These are phyloP conservation scores for Saturnispora gosingensis DNA, from an alignment of 805 yeast species.

Conservation along the genomic window DNA sequence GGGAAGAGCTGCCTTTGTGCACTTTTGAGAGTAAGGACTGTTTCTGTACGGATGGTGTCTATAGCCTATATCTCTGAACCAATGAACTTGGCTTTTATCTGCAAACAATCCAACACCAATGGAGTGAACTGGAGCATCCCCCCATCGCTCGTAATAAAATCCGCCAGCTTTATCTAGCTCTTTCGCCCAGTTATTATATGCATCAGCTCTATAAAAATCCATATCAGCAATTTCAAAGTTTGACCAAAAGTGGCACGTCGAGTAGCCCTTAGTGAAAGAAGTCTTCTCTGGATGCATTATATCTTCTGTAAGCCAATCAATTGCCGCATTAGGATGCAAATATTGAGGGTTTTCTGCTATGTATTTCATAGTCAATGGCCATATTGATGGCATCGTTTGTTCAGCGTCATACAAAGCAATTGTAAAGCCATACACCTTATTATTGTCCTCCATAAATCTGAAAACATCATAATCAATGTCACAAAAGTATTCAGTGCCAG, in stretches of 20 bases:
- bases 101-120: slow-evolving; percentile 66
- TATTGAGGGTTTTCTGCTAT: slow-evolving; percentile 48
- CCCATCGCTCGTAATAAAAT: slow-evolving; percentile 88
- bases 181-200: slow-evolving; percentile 57
- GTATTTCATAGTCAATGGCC: slow-evolving; percentile 62
- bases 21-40: slow-evolving; percentile 54
- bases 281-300: slow-evolving; percentile 41
- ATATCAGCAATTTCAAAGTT: slow-evolving; percentile 80
- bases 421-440: slow-evolving; percentile 67
- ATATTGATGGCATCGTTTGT: slow-evolving; percentile 49
- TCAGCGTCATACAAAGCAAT: slow-evolving; percentile 63
- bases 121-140: slow-evolving; percentile 87
- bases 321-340: slow-evolving; percentile 44
- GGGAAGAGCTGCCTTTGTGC: slow-evolving; percentile 35
- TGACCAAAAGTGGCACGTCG: slow-evolving; percentile 81
- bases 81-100: slow-evolving; percentile 60
- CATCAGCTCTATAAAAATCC: slow-evolving; percentile 67
- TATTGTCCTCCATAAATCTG: slow-evolving; percentile 57
- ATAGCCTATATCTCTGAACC: slow-evolving; percentile 84
- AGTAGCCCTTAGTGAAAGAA: slow-evolving; percentile 34
- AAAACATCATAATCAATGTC: slow-evolving; percentile 70
- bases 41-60: slow-evolving; percentile 65
- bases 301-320: slow-evolving; percentile 43
- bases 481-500: slow-evolving; percentile 57
- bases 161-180: slow-evolving; percentile 63